Percentiles rank a stretch among this genome's conserved stretches.
These are phyloP conservation scores for Ogataea allantospora DNA, from an alignment of 805 yeast genomes.

Conservation along the genomic window DNA sequence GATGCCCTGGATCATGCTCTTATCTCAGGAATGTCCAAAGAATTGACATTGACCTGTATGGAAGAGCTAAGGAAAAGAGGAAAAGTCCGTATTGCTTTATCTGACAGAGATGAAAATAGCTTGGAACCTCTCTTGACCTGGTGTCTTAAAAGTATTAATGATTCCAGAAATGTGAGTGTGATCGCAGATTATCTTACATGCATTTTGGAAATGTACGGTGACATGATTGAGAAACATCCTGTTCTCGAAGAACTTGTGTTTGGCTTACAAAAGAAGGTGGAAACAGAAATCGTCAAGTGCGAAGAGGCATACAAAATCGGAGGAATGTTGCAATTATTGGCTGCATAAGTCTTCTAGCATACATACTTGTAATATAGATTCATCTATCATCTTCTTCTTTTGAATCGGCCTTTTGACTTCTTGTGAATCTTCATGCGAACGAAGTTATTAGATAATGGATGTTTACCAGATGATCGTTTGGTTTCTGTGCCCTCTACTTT, in stretches of 20 bases:
- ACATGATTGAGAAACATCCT: slow-evolving; percentile 69
- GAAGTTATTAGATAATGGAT: slow-evolving; percentile 35
- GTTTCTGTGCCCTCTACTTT: slow-evolving; percentile 12
- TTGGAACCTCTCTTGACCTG: slow-evolving; percentile 85
- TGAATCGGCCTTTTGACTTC: slow-evolving; percentile 25
- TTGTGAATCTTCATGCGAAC: slow-evolving; percentile 35
- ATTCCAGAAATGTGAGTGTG: slow-evolving; percentile 65
- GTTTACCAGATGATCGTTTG: slow-evolving; percentile 25
- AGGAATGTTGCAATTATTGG: slow-evolving; percentile 89
- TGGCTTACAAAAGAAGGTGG: slow-evolving; percentile 59
- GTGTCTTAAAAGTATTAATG: slow-evolving; percentile 74
- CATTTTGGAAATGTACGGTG: slow-evolving; percentile 71
- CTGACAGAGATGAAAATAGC: slow-evolving; percentile 76
- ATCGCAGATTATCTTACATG: slow-evolving; percentile 69
- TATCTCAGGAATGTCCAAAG: slow-evolving; percentile 72
- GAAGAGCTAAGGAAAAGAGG: slow-evolving; percentile 88
- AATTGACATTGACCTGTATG: slow-evolving; percentile 76
- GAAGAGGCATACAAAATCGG: slow-evolving; percentile 85
- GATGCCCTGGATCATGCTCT: slow-evolving; percentile 92
- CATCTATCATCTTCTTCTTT: slow-evolving; percentile 18
- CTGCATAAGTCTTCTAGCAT: slow-evolving; percentile 38
- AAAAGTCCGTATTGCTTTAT: slow-evolving; percentile 76
- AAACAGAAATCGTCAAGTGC: slow-evolving; percentile 70
- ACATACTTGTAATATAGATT: slow-evolving; percentile 4
- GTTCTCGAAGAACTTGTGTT: slow-evolving; percentile 71